Evolutionary conservation across 371 early-diverging fungal genomes (phyloP).

Genomic region (Actinomucor elegans): DNA sequence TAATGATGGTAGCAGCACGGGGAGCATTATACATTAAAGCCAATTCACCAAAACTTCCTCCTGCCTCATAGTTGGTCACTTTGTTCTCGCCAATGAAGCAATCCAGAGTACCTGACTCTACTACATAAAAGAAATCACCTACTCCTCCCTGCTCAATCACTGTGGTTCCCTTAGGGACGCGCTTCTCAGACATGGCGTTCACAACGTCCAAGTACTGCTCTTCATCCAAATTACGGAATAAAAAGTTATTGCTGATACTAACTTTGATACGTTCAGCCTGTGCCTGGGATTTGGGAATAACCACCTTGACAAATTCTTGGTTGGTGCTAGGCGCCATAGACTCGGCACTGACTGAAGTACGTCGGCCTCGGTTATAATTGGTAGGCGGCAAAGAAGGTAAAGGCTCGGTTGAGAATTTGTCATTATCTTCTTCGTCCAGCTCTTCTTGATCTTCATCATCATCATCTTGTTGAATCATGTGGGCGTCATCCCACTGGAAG

Average conservation of each 20-base stretch:
- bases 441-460: conserved; percentile 57
- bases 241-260: conserved; percentile 85
- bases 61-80: conserved; percentile 78
- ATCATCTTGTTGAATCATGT: conserved; percentile 42
- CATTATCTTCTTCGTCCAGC: conserved; percentile 58
- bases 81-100: conserved; percentile 75
- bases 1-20: conserved; percentile 94
- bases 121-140: conserved; percentile 97
- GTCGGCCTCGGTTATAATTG: conserved; percentile 73
- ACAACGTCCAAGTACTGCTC: conserved; percentile 94
- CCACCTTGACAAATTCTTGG: conserved; percentile 75
- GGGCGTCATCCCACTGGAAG: conserved; percentile 17
- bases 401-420: conserved; percentile 52
- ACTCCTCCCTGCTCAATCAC: conserved; percentile 96
- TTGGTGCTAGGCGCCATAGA: conserved; percentile 91
- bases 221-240: conserved; percentile 93
- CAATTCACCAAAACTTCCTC: conserved; percentile 96
- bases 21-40: conserved; percentile 98
- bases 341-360: conserved; percentile 95
- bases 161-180: conserved; percentile 65
- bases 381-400: conserved; percentile 41
- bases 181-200: conserved; percentile 95
- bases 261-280: conserved; percentile 81
- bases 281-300: conserved; percentile 85
- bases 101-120: conserved; percentile 94